phyloP scores from a whole-genome alignment of 768 basidiomycete species.

The Crassisporium funariophilum region DNA sequence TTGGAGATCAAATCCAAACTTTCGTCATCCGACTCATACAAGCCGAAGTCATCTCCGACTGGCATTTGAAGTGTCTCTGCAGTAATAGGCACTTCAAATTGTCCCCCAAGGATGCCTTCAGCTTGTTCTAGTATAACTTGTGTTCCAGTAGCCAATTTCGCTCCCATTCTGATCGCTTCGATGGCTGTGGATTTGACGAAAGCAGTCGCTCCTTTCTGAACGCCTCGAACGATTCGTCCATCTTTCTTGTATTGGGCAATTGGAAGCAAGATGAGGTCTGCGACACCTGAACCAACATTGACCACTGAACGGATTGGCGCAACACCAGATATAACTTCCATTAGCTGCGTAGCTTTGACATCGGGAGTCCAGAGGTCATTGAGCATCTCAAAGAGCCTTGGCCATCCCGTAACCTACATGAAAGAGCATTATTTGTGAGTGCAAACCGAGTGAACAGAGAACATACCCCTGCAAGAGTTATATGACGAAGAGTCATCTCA shows the following conservation, averaged over 20 bases:
- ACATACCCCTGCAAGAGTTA: constrained; percentile 88
- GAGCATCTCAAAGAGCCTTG: constrained; percentile 84
- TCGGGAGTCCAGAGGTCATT: constrained; percentile 99
- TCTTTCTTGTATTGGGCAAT: constrained; percentile 99
- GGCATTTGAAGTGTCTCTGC: constrained; percentile 64
- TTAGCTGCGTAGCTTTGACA: constrained; percentile 97
- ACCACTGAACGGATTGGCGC: constrained; percentile 95
- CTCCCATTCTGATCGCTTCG: constrained; percentile 94
- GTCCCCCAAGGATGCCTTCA: constrained; percentile 85
- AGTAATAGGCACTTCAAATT: constrained; percentile 65
- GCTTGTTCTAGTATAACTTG: constrained; percentile 97
- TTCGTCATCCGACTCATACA: constrained; percentile 46
- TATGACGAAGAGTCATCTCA: constrained; percentile 95
- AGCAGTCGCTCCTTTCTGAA: constrained; percentile 91
- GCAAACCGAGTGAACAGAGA: not conserved
- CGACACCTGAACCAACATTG: constrained; percentile 96
- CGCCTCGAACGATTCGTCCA: constrained; percentile 85
- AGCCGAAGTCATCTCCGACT: constrained; percentile 35
- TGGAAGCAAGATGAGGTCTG: constrained; percentile 92
- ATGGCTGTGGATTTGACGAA: constrained; percentile 95
- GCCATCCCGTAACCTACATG: constrained; percentile 89
- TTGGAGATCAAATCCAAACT: constrained; percentile 69
- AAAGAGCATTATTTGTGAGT: constrained; percentile 5
- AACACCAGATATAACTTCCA: constrained; percentile 95
- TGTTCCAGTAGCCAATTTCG: constrained; percentile 92